A percentile compares a stretch with the other conserved stretches of the same genome.
Evolutionary conservation across 2,329 filamentous ascomycete species (phyloP).

Genomic region (Ophiognomonia clavigignenti-juglandacearum): DNA sequence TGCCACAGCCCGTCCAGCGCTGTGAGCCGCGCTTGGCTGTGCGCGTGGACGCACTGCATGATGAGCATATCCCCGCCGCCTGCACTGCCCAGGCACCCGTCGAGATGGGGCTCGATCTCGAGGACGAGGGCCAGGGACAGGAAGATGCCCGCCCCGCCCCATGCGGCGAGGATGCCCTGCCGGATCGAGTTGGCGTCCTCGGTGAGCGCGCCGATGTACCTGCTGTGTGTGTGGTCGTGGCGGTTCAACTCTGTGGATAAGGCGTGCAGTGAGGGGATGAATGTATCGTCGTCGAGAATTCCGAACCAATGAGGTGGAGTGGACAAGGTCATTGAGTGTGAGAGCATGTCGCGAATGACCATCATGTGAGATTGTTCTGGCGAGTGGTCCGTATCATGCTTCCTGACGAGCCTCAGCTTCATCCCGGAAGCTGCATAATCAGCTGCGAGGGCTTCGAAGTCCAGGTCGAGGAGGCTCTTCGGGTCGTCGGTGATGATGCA

Average conservation of each 20-base stretch:
- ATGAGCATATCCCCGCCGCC: conserved; percentile 53
- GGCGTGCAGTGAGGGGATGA: conserved; percentile 46
- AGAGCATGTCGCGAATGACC: conserved; percentile 39
- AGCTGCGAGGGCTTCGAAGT: conserved; percentile 7
- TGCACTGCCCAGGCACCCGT: conserved; percentile 40
- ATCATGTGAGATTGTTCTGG: conserved; percentile 49
- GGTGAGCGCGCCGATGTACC: conserved; percentile 53
- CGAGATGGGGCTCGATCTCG: conserved; percentile 41
- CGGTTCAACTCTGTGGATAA: conserved; percentile 38
- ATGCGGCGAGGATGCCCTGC: conserved; percentile 53
- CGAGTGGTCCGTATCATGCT: conserved; percentile 25
- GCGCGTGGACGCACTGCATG: conserved; percentile 49
- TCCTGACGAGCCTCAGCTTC: conserved; percentile 28
- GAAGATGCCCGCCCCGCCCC: conserved; percentile 56
- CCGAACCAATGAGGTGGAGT: conserved; percentile 44
- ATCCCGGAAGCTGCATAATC: conserved; percentile 27
- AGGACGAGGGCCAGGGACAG: conserved; percentile 48
- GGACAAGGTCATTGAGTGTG: conserved; percentile 29
- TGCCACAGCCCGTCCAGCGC: conserved; percentile 50
- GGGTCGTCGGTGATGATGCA: conserved; percentile 14
- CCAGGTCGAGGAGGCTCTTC: background rate
- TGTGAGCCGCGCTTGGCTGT: conserved; percentile 48
- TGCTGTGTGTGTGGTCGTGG: conserved; percentile 41
- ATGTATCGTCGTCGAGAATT: conserved; percentile 55
- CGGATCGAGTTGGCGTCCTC: conserved; percentile 48